Base-by-base conservation (phyloP, 2,329 filamentous ascomycete species). In the Paraphaeosphaeria sporulosa region DNA sequence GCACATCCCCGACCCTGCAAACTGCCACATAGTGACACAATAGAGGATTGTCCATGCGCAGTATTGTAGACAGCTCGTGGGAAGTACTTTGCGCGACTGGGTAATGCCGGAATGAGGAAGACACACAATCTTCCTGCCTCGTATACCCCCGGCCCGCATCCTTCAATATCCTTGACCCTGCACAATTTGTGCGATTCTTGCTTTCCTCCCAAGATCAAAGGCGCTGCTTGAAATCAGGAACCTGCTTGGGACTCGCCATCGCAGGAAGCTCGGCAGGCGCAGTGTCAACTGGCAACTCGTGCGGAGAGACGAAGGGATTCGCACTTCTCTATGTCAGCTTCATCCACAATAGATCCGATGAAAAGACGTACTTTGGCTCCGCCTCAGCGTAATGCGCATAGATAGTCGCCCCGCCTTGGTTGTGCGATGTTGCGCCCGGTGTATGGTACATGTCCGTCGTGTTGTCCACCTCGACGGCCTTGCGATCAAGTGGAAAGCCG, bases 211-310 rank as follows among this genome's bases (percentile, higher is more conserved):
- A n/a, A n/a, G 27, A 30, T 30, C 27, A 40, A 40, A 40, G 17
- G 7, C 40, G 40, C 2, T 43, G 40, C 40, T 21, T 21, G 40
- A 43, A 43, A 21, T 43, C 19, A 43, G 19, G 17, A 10, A 23
- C 7, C 9, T 40, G 25, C 44, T 47, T 47, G 34, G 59, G 48
- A 19, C 59, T 61, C 23, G 27, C 27, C 27, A 30, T 30, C 27
- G 58, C 36, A 17, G 61, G 59, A 23, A 64, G 55, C 36, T 64
- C 61, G 19, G 50, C 51, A 40, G 55, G 53, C 21, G 30, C 30
- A 12, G 17, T 46, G 4, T n/a, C 27, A 5, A 55, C 15, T 9
- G 55, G n/a, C 17, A 53, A 27, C 19, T 60, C 58, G 9, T 30
- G 8, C 2, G 58, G 53, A n/a, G 36, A 21, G 6, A n/a, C 8